Evolutionary conservation across 768 basidiomycete species (phyloP).

Genomic region (Tricholoma hemisulphureum): DNA sequence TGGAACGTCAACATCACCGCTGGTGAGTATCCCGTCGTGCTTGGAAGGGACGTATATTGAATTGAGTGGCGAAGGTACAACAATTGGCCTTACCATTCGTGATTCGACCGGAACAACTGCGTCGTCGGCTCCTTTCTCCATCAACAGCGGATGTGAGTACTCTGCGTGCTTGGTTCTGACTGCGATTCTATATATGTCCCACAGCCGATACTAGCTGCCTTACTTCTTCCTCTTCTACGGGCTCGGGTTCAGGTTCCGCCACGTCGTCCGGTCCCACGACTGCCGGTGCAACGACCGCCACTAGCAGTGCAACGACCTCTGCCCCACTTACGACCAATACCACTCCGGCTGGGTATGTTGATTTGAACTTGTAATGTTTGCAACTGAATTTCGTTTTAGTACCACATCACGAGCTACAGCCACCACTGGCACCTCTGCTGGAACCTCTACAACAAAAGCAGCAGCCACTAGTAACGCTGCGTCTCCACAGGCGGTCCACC

Average conservation of each 20-base stretch:
- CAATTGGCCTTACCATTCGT: constrained; percentile 56
- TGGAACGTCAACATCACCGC: constrained; percentile 55
- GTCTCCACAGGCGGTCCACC: constrained; percentile 28
- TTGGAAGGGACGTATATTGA: background rate
- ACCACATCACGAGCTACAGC: background rate
- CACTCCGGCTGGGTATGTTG: constrained; percentile 4
- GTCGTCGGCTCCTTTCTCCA: constrained; percentile 53
- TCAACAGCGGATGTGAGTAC: constrained; percentile 51
- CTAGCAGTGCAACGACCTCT: constrained; percentile 9
- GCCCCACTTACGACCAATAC: constrained; percentile 10
- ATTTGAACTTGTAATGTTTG: background rate
- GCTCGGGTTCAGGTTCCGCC: constrained; percentile 15
- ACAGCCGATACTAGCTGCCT: constrained; percentile 38
- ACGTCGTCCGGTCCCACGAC: constrained; percentile 10
- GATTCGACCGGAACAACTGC: constrained; percentile 53
- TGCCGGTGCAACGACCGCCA: constrained; percentile 11
- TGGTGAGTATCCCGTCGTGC: constrained; percentile 33
- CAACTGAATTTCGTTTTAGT: background rate
- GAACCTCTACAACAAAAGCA: constrained; percentile 5
- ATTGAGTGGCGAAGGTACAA: constrained; percentile 37
- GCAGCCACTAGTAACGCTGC: constrained; percentile 28
- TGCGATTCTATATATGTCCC: constrained; percentile 9
- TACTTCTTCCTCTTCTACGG: constrained; percentile 19
- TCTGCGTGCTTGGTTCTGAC: background rate
- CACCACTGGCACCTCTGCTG: constrained; percentile 8